phyloP scores from a whole-genome alignment of 805 yeast genomes.

The Yarrowia sp. region DNA sequence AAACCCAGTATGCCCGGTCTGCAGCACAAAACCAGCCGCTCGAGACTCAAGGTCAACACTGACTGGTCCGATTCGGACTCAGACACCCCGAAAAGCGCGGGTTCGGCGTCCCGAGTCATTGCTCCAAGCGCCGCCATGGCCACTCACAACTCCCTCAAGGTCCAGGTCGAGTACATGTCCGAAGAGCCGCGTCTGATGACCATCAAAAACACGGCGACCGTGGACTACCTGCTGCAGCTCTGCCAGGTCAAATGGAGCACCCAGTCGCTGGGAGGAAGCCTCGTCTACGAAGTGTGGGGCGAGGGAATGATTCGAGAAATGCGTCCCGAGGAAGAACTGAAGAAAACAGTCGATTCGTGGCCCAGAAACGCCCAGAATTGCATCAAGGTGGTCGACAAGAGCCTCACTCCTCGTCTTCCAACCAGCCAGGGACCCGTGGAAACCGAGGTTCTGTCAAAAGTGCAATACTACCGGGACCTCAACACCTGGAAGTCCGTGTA shows the following conservation, averaged over 20 bases:
- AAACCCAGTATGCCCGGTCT: not conserved
- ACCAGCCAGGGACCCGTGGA: conserved; percentile 4
- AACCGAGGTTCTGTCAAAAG: conserved; percentile 27
- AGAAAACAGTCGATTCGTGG: conserved; percentile 30
- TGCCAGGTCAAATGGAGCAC: conserved; percentile 29
- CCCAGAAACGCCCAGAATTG: conserved; percentile 21
- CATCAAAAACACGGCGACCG: conserved; percentile 10
- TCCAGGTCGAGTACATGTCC: conserved; percentile 27
- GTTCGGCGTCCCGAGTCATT: conserved; percentile 8
- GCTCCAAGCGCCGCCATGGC: conserved; percentile 14
- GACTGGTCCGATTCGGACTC: conserved; percentile 32
- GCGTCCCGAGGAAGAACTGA: conserved; percentile 23
- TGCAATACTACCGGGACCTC: conserved; percentile 19
- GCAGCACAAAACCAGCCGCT: conserved; percentile 4
- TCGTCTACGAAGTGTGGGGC: conserved; percentile 29
- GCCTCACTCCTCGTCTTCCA: conserved; percentile 23
- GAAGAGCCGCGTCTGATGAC: conserved; percentile 23
- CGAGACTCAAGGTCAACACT: conserved; percentile 26
- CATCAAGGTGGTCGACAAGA: conserved; percentile 19
- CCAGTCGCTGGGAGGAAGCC: conserved; percentile 9
- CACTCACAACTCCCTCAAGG: conserved; percentile 7
- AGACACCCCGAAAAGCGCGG: conserved; percentile 20
- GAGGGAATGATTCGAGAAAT: conserved; percentile 30
- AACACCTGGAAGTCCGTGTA: conserved; percentile 25
- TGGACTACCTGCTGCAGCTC: conserved; percentile 27